phyloP scores from a whole-genome alignment of 2,329 filamentous ascomycete species.

The Hymenoscyphus fructigenus region DNA sequence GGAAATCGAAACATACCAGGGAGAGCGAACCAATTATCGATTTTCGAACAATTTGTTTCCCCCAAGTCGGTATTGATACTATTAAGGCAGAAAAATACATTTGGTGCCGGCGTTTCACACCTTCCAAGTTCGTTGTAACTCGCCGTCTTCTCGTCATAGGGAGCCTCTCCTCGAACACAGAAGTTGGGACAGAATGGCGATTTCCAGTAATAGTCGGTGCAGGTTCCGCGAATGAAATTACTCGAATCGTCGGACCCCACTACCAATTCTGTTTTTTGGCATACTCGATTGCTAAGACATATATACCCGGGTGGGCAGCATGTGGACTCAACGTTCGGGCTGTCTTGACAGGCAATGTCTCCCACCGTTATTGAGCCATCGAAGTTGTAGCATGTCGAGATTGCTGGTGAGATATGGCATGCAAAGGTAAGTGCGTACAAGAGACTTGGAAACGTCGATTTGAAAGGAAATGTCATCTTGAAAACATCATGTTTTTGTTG shows the following conservation, averaged over 20 bases:
- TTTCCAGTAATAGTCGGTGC: neutral
- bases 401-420: neutral
- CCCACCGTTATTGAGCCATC: neutral
- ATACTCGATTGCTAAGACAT: neutral
- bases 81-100: neutral
- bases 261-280: neutral
- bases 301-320: neutral
- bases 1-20: neutral
- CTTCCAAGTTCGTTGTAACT: neutral
- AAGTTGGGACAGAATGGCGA: neutral
- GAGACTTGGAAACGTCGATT: neutral
- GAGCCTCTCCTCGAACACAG: neutral
- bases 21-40: neutral
- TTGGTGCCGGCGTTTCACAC: neutral
- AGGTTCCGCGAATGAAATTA: neutral
- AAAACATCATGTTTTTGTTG: neutral
- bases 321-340: neutral
- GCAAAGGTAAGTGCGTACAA: neutral
- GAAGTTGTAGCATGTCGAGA: neutral
- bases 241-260: neutral
- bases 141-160: neutral
- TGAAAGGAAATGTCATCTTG: neutral
- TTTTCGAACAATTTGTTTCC: neutral
- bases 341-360: neutral
- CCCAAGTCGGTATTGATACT: neutral